These are phyloP conservation scores for Backusella morwellensis DNA, from an alignment of 192 early-diverging fungal species.

Conservation along the genomic window DNA sequence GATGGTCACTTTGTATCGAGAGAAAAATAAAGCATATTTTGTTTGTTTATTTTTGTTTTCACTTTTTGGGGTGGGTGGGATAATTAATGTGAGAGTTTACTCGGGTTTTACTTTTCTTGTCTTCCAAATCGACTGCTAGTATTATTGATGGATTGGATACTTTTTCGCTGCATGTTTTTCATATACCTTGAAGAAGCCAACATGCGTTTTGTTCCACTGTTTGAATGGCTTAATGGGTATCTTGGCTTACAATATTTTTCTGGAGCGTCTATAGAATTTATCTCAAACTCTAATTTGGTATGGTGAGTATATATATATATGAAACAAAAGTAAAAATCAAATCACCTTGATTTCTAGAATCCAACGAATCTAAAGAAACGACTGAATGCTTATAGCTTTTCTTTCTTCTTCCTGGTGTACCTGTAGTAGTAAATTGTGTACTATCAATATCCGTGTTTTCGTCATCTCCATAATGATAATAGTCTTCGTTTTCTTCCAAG, in stretches of 20 bases:
- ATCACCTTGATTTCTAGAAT: neutral
- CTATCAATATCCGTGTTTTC: neutral
- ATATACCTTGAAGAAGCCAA: conserved; percentile 12
- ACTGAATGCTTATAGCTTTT: neutral
- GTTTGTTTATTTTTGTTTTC: neutral
- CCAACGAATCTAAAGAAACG: neutral
- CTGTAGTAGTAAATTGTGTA: neutral
- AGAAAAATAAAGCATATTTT: neutral
- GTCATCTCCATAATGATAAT: neutral
- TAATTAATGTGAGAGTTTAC: neutral
- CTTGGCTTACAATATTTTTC: neutral
- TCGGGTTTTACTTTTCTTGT: neutral
- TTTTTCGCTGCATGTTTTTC: conserved; percentile 7
- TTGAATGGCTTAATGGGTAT: neutral
- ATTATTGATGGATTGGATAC: neutral
- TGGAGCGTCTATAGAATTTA: neutral
- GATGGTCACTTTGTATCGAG: neutral
- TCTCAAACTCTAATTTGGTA: neutral
- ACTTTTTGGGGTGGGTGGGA: neutral
- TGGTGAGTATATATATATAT: neutral
- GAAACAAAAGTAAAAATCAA: neutral
- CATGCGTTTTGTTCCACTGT: conserved; percentile 7
- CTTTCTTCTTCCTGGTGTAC: neutral
- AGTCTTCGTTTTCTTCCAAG: neutral
- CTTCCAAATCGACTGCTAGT: neutral